Evolutionary conservation across 148 eudicot genomes (phyloP), one percentile per base, ranked within the genome.

Genomic region (Selenicereus undatus): DNA sequence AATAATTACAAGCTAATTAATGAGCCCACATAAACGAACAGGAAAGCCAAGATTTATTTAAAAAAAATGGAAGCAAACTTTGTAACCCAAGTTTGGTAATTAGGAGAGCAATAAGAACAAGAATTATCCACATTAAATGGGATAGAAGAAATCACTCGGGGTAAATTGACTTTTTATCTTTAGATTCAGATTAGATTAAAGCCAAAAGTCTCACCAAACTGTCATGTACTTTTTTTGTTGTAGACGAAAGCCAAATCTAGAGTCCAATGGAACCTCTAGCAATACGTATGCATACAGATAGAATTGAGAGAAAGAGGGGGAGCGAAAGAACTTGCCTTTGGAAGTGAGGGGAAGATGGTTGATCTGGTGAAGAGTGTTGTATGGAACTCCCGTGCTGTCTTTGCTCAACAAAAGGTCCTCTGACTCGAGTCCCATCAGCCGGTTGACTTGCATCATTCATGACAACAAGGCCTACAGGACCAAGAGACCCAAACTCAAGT

Each of bases 401-500:
- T 20, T 56, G 62, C 0, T 56, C 62, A 14, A 56, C 62, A 56
- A 56, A 52, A 2, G 62, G 62, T 18, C 20, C 62, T 18, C 62
- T 56, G 62, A 56, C 62, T 56, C 62, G 62, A 20, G 20, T 56
- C 22, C 16, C 22, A 14, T 56, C 62, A 14, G 62, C 62, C 4
- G 20, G 62, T 56, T 56, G 62, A 11, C n/a, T 4, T 56, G 62
- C 21, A 56, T 56, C 62, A 56, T 81, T 86, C 39, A 69, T 74
- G 77, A 83, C 83, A 18, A 89, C 76, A 64, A 86, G 86, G 77
- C 88, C 89, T 82, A 86, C 79, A 1, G 90, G 92, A 26, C 97
- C 93, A 30, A 88, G 89, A 72, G 97, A 90, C 27, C 93, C 93
- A 74, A 93, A 93, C 79, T 90, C 95, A 81, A 91, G 90, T 76